Evolutionary conservation across 495 filamentous ascomycete genomes (phyloP), one percentile per base, ranked within the genome.

Genomic region (Penicillium argentinense): DNA sequence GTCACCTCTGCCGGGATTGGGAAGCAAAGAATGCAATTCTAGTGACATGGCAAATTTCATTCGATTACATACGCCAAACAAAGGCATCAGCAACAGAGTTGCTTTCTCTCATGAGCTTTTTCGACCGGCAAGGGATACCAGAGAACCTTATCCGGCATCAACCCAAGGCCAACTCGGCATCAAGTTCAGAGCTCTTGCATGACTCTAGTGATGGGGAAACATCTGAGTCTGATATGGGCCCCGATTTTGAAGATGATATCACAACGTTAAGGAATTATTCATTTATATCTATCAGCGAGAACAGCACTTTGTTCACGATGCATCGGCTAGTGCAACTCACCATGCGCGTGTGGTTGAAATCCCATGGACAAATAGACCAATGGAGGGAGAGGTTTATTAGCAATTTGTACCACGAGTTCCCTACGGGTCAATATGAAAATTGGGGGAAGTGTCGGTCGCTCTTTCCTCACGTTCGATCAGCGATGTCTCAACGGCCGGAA

Each of bases 41-140:
- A 6, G 50, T 46, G 1, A 67, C 61, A 9, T 67, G 59, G 63
- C 44, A 67, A 43, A 67, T 67, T 11, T 67, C 61, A 11, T 67
- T 67, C 46, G 45, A 67, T 32, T 38, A 55, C 30, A 61, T 64
- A 21, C 44, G 37, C 9, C 25, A 33, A 9, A 41, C 28, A 23
- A 52, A 41, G 43, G 51, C 5, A 9, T 54, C 40, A n/a, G 49
- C 52, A 1, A 53, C 53, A 26, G 45, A 60, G 0, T 42, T 64
- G 7, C 41, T 64, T 14, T 57, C 58, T 25, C 46, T 62, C 3
- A 62, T 64, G 53, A 59, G 53, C 51, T 62, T 66, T 41, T 55
- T 55, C 19, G 47, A 66, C 51, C 24, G 36, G 23, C 41, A 55
- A 40, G 47, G 34, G 1, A 55, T 55, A 2, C 52, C 41, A 16